Evolutionary conservation across 257 asterid species (phyloP), one percentile per base, ranked within the genome.

Genomic region (Ocimum tenuiflorum): DNA sequence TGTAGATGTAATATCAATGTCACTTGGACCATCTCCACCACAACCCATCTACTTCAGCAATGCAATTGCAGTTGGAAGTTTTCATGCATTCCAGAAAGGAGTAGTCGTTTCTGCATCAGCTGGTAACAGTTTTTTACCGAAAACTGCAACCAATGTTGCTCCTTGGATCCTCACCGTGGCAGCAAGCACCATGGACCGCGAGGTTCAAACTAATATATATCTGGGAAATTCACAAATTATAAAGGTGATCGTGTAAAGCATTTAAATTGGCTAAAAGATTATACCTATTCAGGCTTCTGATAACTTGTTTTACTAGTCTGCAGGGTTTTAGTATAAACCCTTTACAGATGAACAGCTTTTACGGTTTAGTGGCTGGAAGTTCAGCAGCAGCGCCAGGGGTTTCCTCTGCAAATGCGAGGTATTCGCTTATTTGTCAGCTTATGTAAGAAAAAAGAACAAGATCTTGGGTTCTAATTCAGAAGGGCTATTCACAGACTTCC

Each of bases 271-370:
- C n/a, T 7, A 43, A 12, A 38, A 8, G 9, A 15, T 13, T 11
- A 12, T 13, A 39, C 23, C 43, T 35, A 31, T 45, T 63, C 31
- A 18, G 48, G 13, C 27, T 52, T 54, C 50, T 80, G 71, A 69
- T 54, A 20, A 23, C 17, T 48, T 45, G 60, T 33, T 52, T 50
- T 38, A 8, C 42, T 35, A 75, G 12, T 61, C 70, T 70, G 52
- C 71, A 82, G 91, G 88, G 88, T 23, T 80, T 72, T 61, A 83
- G 85, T 0, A 57, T 80, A 56, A 82, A 85, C 63, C 88, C 85
- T 36, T 51, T 61, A 1, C 52, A 64, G 48, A 62, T 81, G 78
- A 75, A 67, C 53, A 68, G 55, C 57, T 78, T 67, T 55, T 63
- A 53, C 10, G 75, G 82, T 47, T 41, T 85, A 63, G 74, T 80